Evolutionary conservation across 2,329 filamentous ascomycete genomes (phyloP), one percentile per base, ranked within the genome.

Genomic region (Neofusicoccum sp.): DNA sequence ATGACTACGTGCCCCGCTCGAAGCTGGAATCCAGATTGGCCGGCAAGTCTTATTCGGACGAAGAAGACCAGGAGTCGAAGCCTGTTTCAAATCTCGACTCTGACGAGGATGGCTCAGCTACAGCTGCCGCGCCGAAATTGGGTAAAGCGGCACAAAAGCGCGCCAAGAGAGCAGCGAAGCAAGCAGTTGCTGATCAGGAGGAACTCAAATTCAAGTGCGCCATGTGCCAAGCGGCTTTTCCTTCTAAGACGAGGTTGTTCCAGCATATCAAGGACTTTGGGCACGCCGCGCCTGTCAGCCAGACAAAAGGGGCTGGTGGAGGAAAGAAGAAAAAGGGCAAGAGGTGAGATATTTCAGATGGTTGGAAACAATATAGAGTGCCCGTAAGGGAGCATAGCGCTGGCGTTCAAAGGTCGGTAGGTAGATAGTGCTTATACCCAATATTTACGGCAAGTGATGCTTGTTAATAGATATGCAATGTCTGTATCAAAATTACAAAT

Each of bases 161-260:
- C 8, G 75, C 75, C 3, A 80, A 79, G 65, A 72, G 72, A 40
- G 79, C 78, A 1, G 79, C 78, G 1, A 76, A 78, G 51, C 70
- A 74, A 38, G 70, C 73, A 3, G 69, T 69, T 1, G 65, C 65
- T 4, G 68, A 71, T 5, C 54, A 70, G 24, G 51, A 64, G 4
- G 71, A 71, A 1, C 24, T 65, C 65, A 78, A 86, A 31, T 84
- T 90, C 58, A 87, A 87, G 67, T 98, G 95, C 71, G 84, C 89
- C 2, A 84, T 86, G 4, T 98, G 95, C 74, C 84, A 86, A 65
- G 91, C 89, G 65, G 82, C 77, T 0, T 99, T 98, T 76, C 85
- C 84, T 0, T 91, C 88, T 1, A 88, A 86, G 66, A 89, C 84
- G 5, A 86, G 86, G 65, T 75, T 96, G 16, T 93, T 93, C 71